These are phyloP conservation scores for Globisporangium okanoganense DNA, from an alignment of 352 stramenopile species.

Conservation along the genomic window DNA sequence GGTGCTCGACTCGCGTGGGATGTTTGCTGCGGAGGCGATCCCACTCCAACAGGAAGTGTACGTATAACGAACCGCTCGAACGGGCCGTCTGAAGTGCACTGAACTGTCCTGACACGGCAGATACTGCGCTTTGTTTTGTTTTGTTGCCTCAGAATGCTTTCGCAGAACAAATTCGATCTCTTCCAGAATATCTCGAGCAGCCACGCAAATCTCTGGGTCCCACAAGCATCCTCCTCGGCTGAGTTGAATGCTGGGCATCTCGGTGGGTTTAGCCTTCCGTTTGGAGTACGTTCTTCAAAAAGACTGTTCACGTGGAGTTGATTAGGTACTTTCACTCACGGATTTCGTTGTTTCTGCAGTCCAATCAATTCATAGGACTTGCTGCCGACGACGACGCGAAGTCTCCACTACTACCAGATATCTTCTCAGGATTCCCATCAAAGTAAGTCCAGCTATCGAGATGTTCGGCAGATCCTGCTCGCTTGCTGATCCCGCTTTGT, in stretches of 20 bases:
- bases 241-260: background rate
- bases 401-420: conserved; percentile 6
- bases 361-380: conserved; percentile 11
- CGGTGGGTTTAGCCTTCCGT: background rate
- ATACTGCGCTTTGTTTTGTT: background rate
- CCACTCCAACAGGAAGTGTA: conserved; percentile 34
- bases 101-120: background rate
- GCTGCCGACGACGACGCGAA: conserved; percentile 3
- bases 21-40: conserved; percentile 34
- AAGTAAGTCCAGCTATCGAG: conserved; percentile 4
- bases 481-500: background rate
- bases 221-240: background rate
- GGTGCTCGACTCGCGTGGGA: conserved; percentile 25
- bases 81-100: background rate
- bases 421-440: conserved; percentile 7
- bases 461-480: background rate
- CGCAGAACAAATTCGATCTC: conserved; percentile 9
- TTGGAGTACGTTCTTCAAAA: conserved; percentile 2
- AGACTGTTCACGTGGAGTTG: background rate
- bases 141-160: conserved; percentile 13
- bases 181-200: conserved; percentile 6
- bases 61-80: background rate
- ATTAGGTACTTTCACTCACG: background rate
- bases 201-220: conserved; percentile 12
- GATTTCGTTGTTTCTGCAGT: background rate